Conservation (phyloP, 73 alveolate species). For the Urostyla sp. region DNA sequence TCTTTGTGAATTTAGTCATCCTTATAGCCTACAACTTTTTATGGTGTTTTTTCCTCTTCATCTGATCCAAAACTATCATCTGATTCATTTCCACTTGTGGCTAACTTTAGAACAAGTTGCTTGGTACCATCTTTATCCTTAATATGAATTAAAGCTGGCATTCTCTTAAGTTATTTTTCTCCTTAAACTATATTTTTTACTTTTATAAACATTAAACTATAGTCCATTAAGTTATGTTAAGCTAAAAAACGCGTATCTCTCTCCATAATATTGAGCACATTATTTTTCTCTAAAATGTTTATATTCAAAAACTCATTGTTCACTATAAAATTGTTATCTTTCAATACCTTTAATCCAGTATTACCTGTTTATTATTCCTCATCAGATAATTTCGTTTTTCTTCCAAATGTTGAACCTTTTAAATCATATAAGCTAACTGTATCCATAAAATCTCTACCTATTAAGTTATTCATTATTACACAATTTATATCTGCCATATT, state of each 20-base stretch:
- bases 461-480: slow-evolving; percentile 25
- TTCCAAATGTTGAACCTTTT: slow-evolving; percentile 56
- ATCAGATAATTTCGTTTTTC: slow-evolving; percentile 14
- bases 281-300: background rate
- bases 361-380: slow-evolving; percentile 20
- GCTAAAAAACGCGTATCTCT: slow-evolving; percentile 27
- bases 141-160: slow-evolving; percentile 32
- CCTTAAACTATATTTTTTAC: background rate
- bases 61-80: no score
- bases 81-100: no score
- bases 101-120: background rate
- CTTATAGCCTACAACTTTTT: no score
- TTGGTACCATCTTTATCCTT: slow-evolving; percentile 22
- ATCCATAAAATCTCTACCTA: slow-evolving; percentile 14
- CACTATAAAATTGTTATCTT: slow-evolving; percentile 43
- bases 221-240: slow-evolving; percentile 49
- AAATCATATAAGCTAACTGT: slow-evolving; percentile 45
- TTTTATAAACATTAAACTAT: slow-evolving; percentile 44
- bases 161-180: background rate
- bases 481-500: slow-evolving; percentile 32
- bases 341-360: slow-evolving; percentile 26
- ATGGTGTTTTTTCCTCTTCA: no score
- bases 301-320: slow-evolving; percentile 9
- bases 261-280: background rate
- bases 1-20: no score